Conservation (phyloP, 2,329 filamentous ascomycete species). For the Monilinia vaccinii-corymbosi region DNA sequence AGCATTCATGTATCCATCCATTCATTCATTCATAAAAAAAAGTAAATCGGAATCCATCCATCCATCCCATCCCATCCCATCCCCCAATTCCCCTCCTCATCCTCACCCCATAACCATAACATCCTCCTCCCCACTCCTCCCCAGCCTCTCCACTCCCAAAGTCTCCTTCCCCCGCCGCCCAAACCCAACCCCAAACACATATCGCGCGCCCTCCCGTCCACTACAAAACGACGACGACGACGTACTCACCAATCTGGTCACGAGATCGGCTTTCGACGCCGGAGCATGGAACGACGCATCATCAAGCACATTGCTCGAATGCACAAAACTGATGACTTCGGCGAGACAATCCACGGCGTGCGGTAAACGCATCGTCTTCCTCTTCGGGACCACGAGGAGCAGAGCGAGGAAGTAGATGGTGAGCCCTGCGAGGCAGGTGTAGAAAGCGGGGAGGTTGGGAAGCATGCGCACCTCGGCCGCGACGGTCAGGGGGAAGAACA, state of each 20-base stretch:
- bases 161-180: slow-evolving; percentile 23
- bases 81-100: too few species aligned
- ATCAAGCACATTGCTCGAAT: slow-evolving; percentile 59
- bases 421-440: slow-evolving; percentile 62
- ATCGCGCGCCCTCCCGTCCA: slow-evolving; percentile 15
- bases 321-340: slow-evolving; percentile 69
- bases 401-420: slow-evolving; percentile 60
- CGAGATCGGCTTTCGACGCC: slow-evolving; percentile 57
- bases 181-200: slow-evolving; percentile 24
- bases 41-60: background rate
- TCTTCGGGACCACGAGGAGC: slow-evolving; percentile 50
- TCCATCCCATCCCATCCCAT: background rate
- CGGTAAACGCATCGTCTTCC: slow-evolving; percentile 56
- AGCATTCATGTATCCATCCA: slow-evolving; percentile 1
- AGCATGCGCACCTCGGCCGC: slow-evolving; percentile 52
- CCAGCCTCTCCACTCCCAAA: slow-evolving; percentile 26
- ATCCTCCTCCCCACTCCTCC: slow-evolving; percentile 13
- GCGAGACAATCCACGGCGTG: slow-evolving; percentile 65
- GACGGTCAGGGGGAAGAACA: slow-evolving; percentile 63
- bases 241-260: slow-evolving; percentile 47
- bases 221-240: slow-evolving; percentile 9
- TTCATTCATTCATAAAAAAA: slow-evolving; percentile 6
- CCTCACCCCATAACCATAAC: background rate
- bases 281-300: slow-evolving; percentile 67
- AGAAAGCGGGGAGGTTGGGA: slow-evolving; percentile 64